phyloP scores from a whole-genome alignment of 371 early-diverging fungal species.

The Syncephalis plumigaleata region DNA sequence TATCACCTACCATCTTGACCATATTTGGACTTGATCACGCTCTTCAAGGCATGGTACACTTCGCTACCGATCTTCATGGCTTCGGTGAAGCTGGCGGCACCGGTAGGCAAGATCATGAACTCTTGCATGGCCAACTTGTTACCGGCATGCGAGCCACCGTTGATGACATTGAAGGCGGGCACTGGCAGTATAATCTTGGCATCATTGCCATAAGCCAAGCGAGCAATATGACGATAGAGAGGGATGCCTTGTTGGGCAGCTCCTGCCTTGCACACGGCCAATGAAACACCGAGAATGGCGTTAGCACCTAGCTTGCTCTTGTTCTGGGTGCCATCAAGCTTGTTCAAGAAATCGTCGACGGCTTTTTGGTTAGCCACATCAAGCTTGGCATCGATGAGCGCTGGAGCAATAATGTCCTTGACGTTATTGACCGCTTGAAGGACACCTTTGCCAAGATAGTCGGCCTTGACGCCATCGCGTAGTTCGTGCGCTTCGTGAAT shows the following conservation, averaged over 20 bases:
- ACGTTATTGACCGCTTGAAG: slow-evolving; percentile 85
- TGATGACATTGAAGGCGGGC: slow-evolving; percentile 98
- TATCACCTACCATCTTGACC: slow-evolving; percentile 63
- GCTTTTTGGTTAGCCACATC: slow-evolving; percentile 70
- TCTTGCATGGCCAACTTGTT: slow-evolving; percentile 99
- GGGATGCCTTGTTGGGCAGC: slow-evolving; percentile 83
- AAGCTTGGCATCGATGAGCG: slow-evolving; percentile 49
- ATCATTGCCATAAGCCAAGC: slow-evolving; percentile 53
- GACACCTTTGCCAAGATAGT: slow-evolving; percentile 94
- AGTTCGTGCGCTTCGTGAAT: slow-evolving; percentile 97
- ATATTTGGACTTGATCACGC: slow-evolving; percentile 92
- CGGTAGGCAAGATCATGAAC: slow-evolving; percentile 98
- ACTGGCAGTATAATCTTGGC: slow-evolving; percentile 84
- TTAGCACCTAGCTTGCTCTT: slow-evolving; percentile 95
- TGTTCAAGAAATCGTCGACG: slow-evolving; percentile 80
- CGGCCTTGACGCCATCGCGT: slow-evolving; percentile 68
- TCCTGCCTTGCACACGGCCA: slow-evolving; percentile 92
- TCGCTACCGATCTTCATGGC: slow-evolving; percentile 96
- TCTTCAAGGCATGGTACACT: slow-evolving; percentile 90
- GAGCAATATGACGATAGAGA: slow-evolving; percentile 82
- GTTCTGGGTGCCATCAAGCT: slow-evolving; percentile 89
- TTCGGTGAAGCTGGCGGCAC: slow-evolving; percentile 80
- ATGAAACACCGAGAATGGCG: slow-evolving; percentile 94
- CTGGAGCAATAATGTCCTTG: slow-evolving; percentile 70
- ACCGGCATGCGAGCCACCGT: slow-evolving; percentile 98